Evolutionary conservation across 2,329 filamentous ascomycete species (phyloP).

Genomic region (Neonectria neomacrospora): DNA sequence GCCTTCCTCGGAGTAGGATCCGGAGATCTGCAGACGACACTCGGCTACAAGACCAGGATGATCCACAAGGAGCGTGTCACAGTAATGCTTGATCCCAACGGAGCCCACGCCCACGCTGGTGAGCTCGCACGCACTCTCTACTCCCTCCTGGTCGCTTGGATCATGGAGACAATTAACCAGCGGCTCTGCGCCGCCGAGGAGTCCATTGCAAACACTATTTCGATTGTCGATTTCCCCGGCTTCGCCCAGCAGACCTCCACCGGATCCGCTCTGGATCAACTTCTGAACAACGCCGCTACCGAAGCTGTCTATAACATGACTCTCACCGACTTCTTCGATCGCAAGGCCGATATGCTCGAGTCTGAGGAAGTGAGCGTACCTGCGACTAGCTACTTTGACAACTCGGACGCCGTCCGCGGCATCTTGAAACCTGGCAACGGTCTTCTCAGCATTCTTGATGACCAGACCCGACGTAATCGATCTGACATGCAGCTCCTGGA

Average conservation of each 20-base stretch:
- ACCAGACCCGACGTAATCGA: slow-evolving; percentile 90
- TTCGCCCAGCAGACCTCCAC: slow-evolving; percentile 89
- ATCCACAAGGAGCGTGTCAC: slow-evolving; percentile 97
- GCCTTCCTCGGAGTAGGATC: slow-evolving; percentile 92
- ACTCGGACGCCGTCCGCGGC: slow-evolving; percentile 91
- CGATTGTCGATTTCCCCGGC: slow-evolving; percentile 95
- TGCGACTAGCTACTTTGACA: slow-evolving; percentile 97
- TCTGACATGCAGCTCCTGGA: slow-evolving; percentile 92
- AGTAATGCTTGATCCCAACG: slow-evolving; percentile 93
- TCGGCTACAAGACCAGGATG: slow-evolving; percentile 97
- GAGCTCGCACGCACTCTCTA: slow-evolving; percentile 94
- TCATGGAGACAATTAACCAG: slow-evolving; percentile 94
- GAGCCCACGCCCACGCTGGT: slow-evolving; percentile 90
- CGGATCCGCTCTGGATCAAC: slow-evolving; percentile 86
- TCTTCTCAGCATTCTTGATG: slow-evolving; percentile 91
- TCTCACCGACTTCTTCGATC: slow-evolving; percentile 94
- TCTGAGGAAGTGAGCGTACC: slow-evolving; percentile 92
- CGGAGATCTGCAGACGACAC: slow-evolving; percentile 83
- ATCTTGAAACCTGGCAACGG: slow-evolving; percentile 94
- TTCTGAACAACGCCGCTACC: slow-evolving; percentile 92
- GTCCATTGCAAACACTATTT: slow-evolving; percentile 90
- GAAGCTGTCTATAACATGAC: slow-evolving; percentile 94
- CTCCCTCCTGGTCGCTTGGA: slow-evolving; percentile 90
- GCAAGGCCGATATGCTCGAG: slow-evolving; percentile 91
- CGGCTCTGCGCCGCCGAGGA: slow-evolving; percentile 89